Evolutionary conservation across 352 stramenopile genomes (phyloP).

Genomic region (Phytopythium ostracodes): DNA sequence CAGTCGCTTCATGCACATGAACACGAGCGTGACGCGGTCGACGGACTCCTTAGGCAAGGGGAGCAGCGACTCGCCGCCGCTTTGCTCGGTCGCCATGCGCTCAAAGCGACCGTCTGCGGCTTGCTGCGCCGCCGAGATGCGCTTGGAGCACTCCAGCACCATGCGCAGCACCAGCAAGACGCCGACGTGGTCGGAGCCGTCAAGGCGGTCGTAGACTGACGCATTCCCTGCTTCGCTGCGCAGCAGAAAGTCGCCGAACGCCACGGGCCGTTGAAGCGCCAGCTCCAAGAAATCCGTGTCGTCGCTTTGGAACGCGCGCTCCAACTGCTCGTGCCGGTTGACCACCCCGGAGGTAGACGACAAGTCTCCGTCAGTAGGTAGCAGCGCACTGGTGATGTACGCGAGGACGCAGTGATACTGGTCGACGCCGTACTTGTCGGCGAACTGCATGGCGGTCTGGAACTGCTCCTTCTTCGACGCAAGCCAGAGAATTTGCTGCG

Average conservation of each 20-base stretch:
- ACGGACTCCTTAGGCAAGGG: conserved; percentile 44
- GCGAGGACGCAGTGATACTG: conserved; percentile 55
- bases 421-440: conserved; percentile 63
- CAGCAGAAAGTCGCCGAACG: conserved; percentile 60
- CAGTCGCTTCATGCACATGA: conserved; percentile 77
- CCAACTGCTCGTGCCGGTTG: conserved; percentile 55
- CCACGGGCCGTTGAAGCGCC: conserved; percentile 44
- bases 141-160: conserved; percentile 75
- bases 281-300: conserved; percentile 58
- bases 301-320: conserved; percentile 55
- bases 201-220: conserved; percentile 52
- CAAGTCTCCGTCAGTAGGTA: neutral
- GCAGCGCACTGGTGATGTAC: conserved; percentile 53
- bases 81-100: neutral
- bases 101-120: conserved; percentile 7
- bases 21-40: conserved; percentile 61
- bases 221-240: conserved; percentile 8
- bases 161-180: conserved; percentile 66
- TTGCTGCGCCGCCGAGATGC: conserved; percentile 16
- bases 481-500: conserved; percentile 40
- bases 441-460: conserved; percentile 44
- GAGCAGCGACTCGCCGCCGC: conserved; percentile 22
- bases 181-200: conserved; percentile 65
- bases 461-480: conserved; percentile 51
- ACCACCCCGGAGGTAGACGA: neutral